phyloP scores from a whole-genome alignment of 129 eudicot genomes.

The Glebionis coronaria region DNA sequence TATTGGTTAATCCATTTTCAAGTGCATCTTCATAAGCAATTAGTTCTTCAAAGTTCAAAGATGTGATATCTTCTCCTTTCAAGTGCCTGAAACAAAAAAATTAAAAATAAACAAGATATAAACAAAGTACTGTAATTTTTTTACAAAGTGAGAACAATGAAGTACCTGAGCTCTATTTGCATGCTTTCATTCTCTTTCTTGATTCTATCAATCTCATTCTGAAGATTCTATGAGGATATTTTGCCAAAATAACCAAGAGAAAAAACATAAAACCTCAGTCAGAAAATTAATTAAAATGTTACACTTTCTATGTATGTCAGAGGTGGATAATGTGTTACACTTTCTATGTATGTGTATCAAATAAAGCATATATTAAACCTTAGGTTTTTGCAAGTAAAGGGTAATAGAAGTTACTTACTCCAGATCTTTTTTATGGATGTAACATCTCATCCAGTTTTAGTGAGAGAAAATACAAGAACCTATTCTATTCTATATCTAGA shows the following conservation, averaged over 20 bases:
- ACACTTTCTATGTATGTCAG: conserved; percentile 13
- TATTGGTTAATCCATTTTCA: conserved; percentile 60
- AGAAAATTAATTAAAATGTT: neutral
- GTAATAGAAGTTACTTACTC: conserved; percentile 41
- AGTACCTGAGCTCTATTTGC: conserved; percentile 89
- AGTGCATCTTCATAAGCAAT: conserved; percentile 71
- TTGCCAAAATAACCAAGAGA: conserved; percentile 3
- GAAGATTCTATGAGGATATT: conserved; percentile 49
- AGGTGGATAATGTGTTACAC: conserved; percentile 12
- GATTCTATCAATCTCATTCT: conserved; percentile 80
- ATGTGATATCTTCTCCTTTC: conserved; percentile 84
- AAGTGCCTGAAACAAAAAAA: conserved; percentile 52
- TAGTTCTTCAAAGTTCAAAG: conserved; percentile 69
- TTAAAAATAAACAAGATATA: too few species aligned
- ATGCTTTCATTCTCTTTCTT: conserved; percentile 89
- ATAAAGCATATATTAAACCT: conserved; percentile 1
- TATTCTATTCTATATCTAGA: conserved; percentile 58
- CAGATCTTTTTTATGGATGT: conserved; percentile 77
- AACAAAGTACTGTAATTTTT: too few species aligned
- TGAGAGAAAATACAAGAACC: conserved; percentile 25
- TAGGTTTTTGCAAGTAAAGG: conserved; percentile 52
- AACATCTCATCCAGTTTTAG: conserved; percentile 45
- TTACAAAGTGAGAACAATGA: conserved; percentile 2
- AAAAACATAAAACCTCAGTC: conserved; percentile 26
- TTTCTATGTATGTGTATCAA: conserved; percentile 16